Evolutionary conservation across 1,284 basidiomycete genomes (phyloP).

Genomic region (Ceratobasidium sp.): DNA sequence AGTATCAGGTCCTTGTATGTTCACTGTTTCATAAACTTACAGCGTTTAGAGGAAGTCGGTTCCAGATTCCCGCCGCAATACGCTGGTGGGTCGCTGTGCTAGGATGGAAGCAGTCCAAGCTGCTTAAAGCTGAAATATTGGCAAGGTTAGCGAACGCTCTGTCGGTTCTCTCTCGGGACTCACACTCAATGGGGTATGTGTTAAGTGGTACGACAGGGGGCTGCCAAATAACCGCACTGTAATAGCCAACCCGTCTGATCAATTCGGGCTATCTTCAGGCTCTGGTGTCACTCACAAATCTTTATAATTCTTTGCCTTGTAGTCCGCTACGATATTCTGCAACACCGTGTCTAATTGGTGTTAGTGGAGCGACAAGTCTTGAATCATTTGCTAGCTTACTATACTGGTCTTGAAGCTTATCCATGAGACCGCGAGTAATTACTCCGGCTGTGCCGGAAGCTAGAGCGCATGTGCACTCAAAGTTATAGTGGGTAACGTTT

Average conservation of each 20-base stretch:
- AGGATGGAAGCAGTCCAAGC: constrained; percentile 60
- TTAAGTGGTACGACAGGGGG: constrained; percentile 30
- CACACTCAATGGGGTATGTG: constrained; percentile 24
- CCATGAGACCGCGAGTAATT: constrained; percentile 57
- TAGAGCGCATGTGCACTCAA: constrained; percentile 45
- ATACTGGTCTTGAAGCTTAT: constrained; percentile 56
- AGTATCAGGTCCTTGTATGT: too few relatives aligned
- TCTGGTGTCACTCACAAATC: constrained; percentile 54
- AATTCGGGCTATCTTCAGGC: constrained; percentile 51
- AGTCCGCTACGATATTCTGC: constrained; percentile 53
- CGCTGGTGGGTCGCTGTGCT: constrained; percentile 56
- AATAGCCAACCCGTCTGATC: constrained; percentile 51
- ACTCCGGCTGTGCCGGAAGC: constrained; percentile 55
- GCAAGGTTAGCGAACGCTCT: not conserved
- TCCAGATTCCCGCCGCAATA: constrained; percentile 57
- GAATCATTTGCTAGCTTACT: too few relatives aligned
- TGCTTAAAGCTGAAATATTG: constrained; percentile 17
- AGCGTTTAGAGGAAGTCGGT: not conserved
- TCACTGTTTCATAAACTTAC: not conserved
- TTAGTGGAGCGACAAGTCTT: not conserved
- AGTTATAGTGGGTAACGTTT: constrained; percentile 54
- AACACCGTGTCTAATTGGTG: constrained; percentile 55
- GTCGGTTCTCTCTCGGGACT: not conserved
- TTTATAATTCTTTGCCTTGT: constrained; percentile 53
- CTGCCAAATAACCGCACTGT: constrained; percentile 31